phyloP scores from a whole-genome alignment of 164 flowering plant species.

The Malania oleifera region DNA sequence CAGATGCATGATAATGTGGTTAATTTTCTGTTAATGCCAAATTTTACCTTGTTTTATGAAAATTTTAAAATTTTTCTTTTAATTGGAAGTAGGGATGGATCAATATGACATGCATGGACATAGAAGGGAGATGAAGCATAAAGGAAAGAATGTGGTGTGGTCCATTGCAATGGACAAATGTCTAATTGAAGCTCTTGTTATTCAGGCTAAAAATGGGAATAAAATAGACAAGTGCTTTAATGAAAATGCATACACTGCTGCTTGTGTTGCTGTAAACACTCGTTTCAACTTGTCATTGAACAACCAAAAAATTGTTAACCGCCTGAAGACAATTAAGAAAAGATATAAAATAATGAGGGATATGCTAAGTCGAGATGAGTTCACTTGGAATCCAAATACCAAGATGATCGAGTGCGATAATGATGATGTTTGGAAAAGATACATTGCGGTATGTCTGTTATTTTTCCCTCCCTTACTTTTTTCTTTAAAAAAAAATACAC shows the following conservation, averaged over 20 bases:
- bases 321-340: conserved; percentile 39
- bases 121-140: conserved; percentile 33
- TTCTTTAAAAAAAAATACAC: too few species aligned
- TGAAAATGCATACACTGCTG: conserved; percentile 37
- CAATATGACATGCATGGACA: conserved; percentile 28
- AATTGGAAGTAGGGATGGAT: conserved; percentile 22
- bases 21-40: too few species aligned
- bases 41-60: too few species aligned
- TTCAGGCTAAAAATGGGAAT: conserved; percentile 35
- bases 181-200: conserved; percentile 32
- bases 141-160: conserved; percentile 41
- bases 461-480: not conserved
- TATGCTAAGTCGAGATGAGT: conserved; percentile 32
- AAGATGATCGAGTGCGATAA: conserved; percentile 32
- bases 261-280: conserved; percentile 33
- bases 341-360: conserved; percentile 32
- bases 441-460: conserved; percentile 22
- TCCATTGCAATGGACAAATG: conserved; percentile 41
- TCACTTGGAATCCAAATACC: conserved; percentile 32
- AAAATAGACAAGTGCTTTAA: conserved; percentile 36
- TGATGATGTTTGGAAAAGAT: conserved; percentile 36
- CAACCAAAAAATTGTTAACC: conserved; percentile 34
- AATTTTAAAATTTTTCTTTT: too few species aligned
- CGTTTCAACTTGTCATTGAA: conserved; percentile 30
- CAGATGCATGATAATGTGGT: too few species aligned